Conservation (phyloP, 1,284 basidiomycete genomes). For the Hortiboletus rubellus region DNA sequence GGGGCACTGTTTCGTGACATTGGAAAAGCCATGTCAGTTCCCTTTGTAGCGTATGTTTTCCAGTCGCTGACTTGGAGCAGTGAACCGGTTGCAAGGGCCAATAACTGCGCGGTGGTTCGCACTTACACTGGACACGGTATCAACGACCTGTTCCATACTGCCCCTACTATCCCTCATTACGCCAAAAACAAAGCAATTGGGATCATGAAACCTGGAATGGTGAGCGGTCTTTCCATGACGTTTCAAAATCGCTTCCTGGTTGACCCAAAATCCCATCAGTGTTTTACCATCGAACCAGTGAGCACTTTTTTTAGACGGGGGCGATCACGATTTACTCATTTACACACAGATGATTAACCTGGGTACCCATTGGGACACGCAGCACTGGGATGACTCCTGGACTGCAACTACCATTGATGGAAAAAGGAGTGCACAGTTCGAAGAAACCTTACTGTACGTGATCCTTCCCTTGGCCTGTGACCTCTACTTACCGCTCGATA, state of each 20-base stretch:
- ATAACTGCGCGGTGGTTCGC: constrained; percentile 82
- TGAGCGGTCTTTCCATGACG: constrained; percentile 32
- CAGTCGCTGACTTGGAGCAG: constrained; percentile 38
- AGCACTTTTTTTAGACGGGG: constrained; percentile 18
- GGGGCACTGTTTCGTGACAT: constrained; percentile 85
- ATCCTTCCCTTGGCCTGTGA: background rate
- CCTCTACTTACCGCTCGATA: constrained; percentile 20
- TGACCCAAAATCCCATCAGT: constrained; percentile 37
- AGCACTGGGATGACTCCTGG: constrained; percentile 92
- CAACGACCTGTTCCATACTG: constrained; percentile 78
- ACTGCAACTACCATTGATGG: constrained; percentile 92
- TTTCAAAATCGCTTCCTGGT: background rate
- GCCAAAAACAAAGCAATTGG: constrained; percentile 84
- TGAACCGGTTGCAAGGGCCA: constrained; percentile 79
- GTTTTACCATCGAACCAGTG: constrained; percentile 81
- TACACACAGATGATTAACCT: constrained; percentile 86
- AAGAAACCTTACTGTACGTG: constrained; percentile 87
- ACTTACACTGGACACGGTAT: constrained; percentile 92
- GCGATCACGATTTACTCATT: background rate
- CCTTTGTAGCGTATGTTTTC: constrained; percentile 3
- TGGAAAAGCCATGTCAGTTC: constrained; percentile 74
- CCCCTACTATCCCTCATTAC: constrained; percentile 82
- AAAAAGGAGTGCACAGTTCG: constrained; percentile 89
- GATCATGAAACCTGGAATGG: constrained; percentile 85
- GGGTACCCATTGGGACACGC: constrained; percentile 68